Percentiles rank a stretch among this genome's conserved stretches.
These are phyloP conservation scores for Pseudogymnoascus sp. DNA, from an alignment of 2,329 filamentous ascomycete genomes.

Conservation along the genomic window DNA sequence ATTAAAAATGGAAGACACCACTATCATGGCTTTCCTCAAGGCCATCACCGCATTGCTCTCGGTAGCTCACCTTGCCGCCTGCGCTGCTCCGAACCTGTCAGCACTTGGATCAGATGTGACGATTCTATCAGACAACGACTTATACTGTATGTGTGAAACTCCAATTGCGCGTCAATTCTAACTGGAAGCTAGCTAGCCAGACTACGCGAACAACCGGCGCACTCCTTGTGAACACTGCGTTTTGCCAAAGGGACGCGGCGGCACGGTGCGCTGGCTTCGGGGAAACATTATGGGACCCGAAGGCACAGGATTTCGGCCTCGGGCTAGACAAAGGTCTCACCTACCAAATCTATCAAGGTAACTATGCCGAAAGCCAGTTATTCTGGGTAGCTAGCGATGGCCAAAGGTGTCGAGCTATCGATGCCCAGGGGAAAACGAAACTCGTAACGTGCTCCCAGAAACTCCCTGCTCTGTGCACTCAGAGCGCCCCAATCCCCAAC, in stretches of 20 bases:
- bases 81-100: neutral
- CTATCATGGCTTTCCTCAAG: neutral
- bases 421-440: conserved; percentile 24
- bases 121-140: conserved; percentile 13
- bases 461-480: conserved; percentile 45
- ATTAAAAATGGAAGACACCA: neutral
- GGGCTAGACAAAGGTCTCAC: conserved; percentile 13
- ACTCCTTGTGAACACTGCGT: neutral
- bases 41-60: neutral
- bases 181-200: neutral
- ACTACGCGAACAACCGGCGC: neutral
- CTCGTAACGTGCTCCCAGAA: conserved; percentile 22
- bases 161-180: too few relatives aligned
- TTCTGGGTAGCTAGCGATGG: conserved; percentile 19
- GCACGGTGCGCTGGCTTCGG: neutral
- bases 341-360: conserved; percentile 17
- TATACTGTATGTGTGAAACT: conserved; percentile 4
- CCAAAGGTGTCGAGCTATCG: conserved; percentile 13
- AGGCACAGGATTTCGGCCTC: neutral
- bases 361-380: conserved; percentile 16
- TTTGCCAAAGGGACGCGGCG: neutral
- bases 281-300: conserved; percentile 4
- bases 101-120: conserved; percentile 9
- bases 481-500: conserved; percentile 32
- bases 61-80: neutral